Conservation (phyloP, 2,329 filamentous ascomycete genomes). For the Dactylellina leptospora region DNA sequence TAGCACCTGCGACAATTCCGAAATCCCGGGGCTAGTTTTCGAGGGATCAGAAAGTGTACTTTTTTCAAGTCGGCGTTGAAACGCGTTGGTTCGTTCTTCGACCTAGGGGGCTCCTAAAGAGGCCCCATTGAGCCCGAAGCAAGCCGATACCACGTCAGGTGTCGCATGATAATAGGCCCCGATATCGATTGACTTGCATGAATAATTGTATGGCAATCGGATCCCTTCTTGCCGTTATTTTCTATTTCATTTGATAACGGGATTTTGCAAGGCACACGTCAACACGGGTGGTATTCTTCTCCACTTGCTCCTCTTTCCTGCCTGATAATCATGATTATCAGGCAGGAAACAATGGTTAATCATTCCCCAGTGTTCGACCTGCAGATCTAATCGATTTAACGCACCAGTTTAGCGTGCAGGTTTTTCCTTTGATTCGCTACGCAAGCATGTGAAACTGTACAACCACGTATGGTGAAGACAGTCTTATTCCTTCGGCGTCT, state of each 20-base stretch:
- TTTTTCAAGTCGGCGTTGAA: not conserved
- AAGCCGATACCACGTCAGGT: not conserved
- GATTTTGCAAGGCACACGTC: not conserved
- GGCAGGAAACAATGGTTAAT: not conserved
- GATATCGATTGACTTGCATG: not conserved
- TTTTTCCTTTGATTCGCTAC: no score
- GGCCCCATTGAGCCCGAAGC: no score
- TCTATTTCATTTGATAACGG: not conserved
- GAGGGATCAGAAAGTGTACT: slow-evolving; percentile 13
- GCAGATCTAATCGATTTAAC: not conserved
- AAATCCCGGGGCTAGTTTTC: not conserved
- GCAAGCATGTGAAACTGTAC: no score
- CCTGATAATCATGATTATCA: not conserved
- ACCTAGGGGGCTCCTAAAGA: no score
- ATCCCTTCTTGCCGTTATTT: not conserved
- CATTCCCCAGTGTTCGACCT: not conserved
- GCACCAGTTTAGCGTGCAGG: no score
- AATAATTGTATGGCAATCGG: not conserved
- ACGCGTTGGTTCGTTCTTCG: no score
- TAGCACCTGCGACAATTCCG: slow-evolving; percentile 29
- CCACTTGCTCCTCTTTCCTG: not conserved
- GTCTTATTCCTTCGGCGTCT: no score
- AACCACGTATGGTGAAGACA: no score
- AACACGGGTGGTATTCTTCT: not conserved
- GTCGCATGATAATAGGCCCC: not conserved